Percentiles rank a stretch among this genome's conserved stretches.
These are phyloP conservation scores for Leccinum angustisporum DNA, from an alignment of 1,284 basidiomycete species.

Conservation along the genomic window DNA sequence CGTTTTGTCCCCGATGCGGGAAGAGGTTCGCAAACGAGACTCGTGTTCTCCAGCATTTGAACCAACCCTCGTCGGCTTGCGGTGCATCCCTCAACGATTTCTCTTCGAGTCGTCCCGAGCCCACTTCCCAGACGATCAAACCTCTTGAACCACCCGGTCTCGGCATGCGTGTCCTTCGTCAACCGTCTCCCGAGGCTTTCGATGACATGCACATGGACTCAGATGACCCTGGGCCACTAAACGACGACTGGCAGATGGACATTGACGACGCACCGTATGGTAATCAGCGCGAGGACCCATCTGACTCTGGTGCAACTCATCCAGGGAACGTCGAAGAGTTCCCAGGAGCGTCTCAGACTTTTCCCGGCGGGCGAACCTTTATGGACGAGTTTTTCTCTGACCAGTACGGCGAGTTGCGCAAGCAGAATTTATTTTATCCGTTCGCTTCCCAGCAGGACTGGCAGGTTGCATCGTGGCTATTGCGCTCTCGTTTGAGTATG, in stretches of 20 bases:
- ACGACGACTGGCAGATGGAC: neutral
- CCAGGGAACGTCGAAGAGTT: neutral
- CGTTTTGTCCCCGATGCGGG: neutral
- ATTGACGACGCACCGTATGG: neutral
- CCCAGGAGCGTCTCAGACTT: neutral
- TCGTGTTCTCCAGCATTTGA: conserved; percentile 6
- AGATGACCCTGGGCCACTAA: neutral
- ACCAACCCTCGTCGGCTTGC: conserved; percentile 2
- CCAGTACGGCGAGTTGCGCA: neutral
- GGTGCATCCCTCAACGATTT: neutral
- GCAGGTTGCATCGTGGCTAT: neutral
- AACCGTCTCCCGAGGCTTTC: neutral
- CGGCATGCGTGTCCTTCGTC: neutral
- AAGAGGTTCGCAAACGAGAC: conserved; percentile 4
- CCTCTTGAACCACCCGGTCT: too few species aligned
- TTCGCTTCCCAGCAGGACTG: conserved; percentile 3
- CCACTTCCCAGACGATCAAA: neutral
- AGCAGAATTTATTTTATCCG: conserved; percentile 5
- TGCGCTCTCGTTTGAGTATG: neutral
- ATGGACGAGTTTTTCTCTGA: conserved; percentile 7
- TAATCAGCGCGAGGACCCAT: neutral
- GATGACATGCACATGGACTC: neutral
- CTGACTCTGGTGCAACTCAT: neutral
- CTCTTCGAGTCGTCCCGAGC: neutral
- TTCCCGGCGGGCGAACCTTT: neutral